Percentiles rank a stretch among this genome's conserved stretches.
These are phyloP conservation scores for Lactarius psammicola DNA, from an alignment of 768 basidiomycete species.

Conservation along the genomic window DNA sequence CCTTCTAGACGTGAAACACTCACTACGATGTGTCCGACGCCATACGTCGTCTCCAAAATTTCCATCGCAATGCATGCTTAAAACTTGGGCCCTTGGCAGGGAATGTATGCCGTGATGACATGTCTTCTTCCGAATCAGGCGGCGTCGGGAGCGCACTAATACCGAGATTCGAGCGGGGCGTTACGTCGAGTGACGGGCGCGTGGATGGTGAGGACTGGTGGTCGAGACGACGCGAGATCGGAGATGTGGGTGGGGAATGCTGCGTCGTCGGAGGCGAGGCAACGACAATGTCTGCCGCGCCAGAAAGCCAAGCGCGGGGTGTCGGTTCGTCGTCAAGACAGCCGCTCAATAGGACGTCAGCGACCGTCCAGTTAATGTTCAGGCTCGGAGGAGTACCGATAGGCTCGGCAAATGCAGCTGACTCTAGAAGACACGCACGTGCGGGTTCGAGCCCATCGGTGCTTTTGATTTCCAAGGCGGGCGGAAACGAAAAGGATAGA, in stretches of 20 bases:
- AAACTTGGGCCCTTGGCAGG: background rate
- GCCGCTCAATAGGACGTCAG: slow-evolving; percentile 38
- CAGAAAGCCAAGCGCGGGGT: slow-evolving; percentile 36
- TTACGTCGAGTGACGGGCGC: too few relatives aligned
- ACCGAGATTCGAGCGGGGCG: background rate
- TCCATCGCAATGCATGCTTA: background rate
- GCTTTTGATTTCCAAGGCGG: background rate
- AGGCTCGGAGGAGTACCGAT: slow-evolving; percentile 20
- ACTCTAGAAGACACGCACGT: slow-evolving; percentile 18
- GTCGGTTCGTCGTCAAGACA: slow-evolving; percentile 35
- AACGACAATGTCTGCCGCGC: slow-evolving; percentile 37
- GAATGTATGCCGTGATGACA: background rate
- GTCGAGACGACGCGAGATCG: slow-evolving; percentile 2
- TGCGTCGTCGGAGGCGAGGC: slow-evolving; percentile 14
- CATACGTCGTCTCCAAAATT: slow-evolving; percentile 11
- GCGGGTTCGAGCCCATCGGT: slow-evolving; percentile 5
- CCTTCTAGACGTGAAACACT: background rate
- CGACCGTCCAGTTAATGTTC: slow-evolving; percentile 35
- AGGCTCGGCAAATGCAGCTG: slow-evolving; percentile 19
- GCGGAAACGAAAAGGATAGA: slow-evolving; percentile 37
- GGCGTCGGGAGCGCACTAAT: slow-evolving; percentile 32
- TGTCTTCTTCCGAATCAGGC: slow-evolving; percentile 36
- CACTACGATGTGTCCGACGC: background rate
- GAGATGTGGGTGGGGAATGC: background rate
- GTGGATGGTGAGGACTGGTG: background rate